phyloP scores from a whole-genome alignment of 1,284 basidiomycete genomes.

The Fomes fomentarius region DNA sequence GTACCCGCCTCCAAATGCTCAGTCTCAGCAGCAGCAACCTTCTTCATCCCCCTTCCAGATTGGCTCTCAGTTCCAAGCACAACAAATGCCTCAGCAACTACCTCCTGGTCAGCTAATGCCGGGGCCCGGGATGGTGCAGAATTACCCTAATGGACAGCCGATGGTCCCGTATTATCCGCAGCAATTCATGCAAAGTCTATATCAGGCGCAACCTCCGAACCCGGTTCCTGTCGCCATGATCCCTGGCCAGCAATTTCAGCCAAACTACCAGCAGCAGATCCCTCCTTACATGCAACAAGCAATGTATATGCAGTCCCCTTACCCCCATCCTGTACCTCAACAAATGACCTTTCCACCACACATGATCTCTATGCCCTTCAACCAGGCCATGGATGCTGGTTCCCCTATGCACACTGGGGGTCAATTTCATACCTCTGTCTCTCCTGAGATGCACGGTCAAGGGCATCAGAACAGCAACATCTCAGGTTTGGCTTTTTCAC shows the following conservation, averaged over 20 bases:
- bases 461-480: slow-evolving; percentile 1
- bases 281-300: slow-evolving; percentile 5
- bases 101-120: slow-evolving; percentile 5
- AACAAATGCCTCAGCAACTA: slow-evolving; percentile 4
- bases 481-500: slow-evolving; percentile 17
- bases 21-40: not conserved
- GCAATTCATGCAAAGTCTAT: too few species aligned
- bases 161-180: too few species aligned
- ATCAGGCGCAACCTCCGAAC: slow-evolving; percentile 3
- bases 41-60: not conserved
- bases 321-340: slow-evolving; percentile 6
- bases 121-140: slow-evolving; percentile 4
- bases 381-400: not conserved
- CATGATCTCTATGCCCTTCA: slow-evolving; percentile 5
- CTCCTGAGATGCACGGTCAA: slow-evolving; percentile 3
- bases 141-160: slow-evolving; percentile 9
- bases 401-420: not conserved
- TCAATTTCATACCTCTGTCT: not conserved
- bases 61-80: slow-evolving; percentile 1
- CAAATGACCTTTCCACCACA: not conserved
- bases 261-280: slow-evolving; percentile 10
- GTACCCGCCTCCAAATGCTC: too few species aligned
- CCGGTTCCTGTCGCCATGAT: slow-evolving; percentile 8
- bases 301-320: slow-evolving; percentile 7
- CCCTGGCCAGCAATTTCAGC: not conserved